phyloP scores from a whole-genome alignment of 228 moss, liverwort and hornwort species.

The Sphagnum magellanicum region DNA sequence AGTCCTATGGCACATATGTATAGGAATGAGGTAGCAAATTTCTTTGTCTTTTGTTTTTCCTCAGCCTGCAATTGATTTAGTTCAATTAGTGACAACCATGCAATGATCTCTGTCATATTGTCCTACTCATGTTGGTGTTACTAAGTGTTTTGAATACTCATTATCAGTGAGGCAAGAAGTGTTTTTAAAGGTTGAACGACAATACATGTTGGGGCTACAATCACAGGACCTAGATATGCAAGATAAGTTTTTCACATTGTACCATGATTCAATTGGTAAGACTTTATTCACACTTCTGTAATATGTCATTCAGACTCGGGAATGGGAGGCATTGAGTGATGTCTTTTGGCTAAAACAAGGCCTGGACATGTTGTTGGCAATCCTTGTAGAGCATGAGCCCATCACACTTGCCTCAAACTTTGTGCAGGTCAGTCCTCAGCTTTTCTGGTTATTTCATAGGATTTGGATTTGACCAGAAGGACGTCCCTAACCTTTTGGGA shows the following conservation, averaged over 20 bases:
- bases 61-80: no score
- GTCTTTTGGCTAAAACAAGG: slow-evolving; percentile 99
- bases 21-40: no score
- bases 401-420: slow-evolving; percentile 99
- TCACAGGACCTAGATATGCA: slow-evolving; percentile 95
- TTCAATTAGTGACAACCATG: no score
- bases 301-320: slow-evolving; percentile 92
- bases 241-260: slow-evolving; percentile 90
- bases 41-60: no score
- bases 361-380: slow-evolving; percentile 91
- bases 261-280: slow-evolving; percentile 93
- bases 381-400: slow-evolving; percentile 95
- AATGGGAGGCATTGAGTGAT: slow-evolving; percentile 98
- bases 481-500: no score
- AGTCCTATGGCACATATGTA: no score
- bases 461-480: no score
- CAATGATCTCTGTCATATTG: no score
- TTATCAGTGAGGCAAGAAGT: slow-evolving; percentile 85
- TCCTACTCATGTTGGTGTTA: slow-evolving; percentile 6
- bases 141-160: slow-evolving; percentile 53
- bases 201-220: slow-evolving; percentile 90
- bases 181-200: slow-evolving; percentile 96
- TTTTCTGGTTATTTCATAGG: no score
- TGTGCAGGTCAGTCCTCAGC: slow-evolving; percentile 43
- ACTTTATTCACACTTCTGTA: slow-evolving; percentile 93